Evolutionary conservation across 306 rosid genomes (phyloP), one percentile per base, ranked within the genome.

Genomic region (Fragaria nilgerrensis): DNA sequence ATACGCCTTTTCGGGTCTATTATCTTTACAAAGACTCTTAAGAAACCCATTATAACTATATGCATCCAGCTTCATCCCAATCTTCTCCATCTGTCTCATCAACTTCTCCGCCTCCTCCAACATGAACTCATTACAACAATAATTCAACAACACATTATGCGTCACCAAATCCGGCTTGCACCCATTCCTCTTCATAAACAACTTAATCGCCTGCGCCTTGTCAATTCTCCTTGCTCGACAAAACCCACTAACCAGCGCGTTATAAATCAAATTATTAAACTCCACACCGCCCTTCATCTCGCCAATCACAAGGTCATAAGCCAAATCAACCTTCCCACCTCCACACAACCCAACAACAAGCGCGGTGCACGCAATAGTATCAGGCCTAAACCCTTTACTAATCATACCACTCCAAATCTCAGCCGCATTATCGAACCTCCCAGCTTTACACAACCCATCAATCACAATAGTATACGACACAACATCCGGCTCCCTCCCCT

Each of bases 141-240:
- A 92, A 81, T 92, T 87, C 90, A 92, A 83, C 80, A 95, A 78
- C 77, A 88, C 86, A 75, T 95, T 95, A 75, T 95, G 88, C 13
- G 98, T 92, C 69, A 92, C 88, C 85, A 92, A 88, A 85, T 95
- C 98, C 0, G 97, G 96, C 56, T 68, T 83, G 63, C 93, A 82
- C 56, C 96, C 98, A 62, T 81, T 88, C 68, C 59, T 80, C 75
- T 81, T 84, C 98, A 95, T 90, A 79, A 92, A 95, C 13, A 77
- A 79, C 82, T 85, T 90, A 67, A 95, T 92, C 0, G 85, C 84
- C 67, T 82, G 76, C 0, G 97, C 97, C 88, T 90, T 95, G 66
- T 91, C 89, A 68, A 88, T 82, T 86, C 79, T 86, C 64, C 93
- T 91, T 41, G 47, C 85, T 32, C 78, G 82, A 83, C 96, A 94